Evolutionary conservation across 192 early-diverging fungal genomes (phyloP).

Genomic region (Mycoemilia scoparia): DNA sequence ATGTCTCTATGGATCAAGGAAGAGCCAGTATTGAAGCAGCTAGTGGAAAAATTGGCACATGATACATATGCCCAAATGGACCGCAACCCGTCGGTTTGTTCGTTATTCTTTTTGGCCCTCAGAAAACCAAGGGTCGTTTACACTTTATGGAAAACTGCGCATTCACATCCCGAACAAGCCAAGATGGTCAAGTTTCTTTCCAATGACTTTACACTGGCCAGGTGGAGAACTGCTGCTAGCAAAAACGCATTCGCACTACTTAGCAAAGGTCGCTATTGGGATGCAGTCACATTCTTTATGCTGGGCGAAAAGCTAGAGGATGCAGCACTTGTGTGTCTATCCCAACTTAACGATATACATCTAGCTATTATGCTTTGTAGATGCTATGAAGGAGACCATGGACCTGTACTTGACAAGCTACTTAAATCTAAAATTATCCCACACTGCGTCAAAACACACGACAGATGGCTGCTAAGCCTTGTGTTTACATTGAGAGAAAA

Average conservation of each 20-base stretch:
- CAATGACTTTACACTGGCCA: constrained; percentile 75
- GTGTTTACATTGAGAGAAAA: constrained; percentile 17
- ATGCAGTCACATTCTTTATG: constrained; percentile 91
- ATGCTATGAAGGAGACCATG: constrained; percentile 67
- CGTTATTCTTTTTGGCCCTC: constrained; percentile 79
- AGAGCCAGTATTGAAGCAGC: constrained; percentile 40
- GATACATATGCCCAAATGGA: constrained; percentile 62
- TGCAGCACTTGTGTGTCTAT: constrained; percentile 81
- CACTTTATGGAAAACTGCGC: constrained; percentile 77
- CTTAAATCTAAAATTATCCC: constrained; percentile 21
- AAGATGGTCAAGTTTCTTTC: constrained; percentile 81
- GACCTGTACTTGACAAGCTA: constrained; percentile 18
- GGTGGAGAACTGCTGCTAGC: constrained; percentile 86
- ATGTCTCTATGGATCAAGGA: constrained; percentile 75
- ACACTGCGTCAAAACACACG: constrained; percentile 11
- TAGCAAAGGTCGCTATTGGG: constrained; percentile 82
- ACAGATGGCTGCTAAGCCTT: constrained; percentile 26
- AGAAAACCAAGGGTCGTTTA: constrained; percentile 77
- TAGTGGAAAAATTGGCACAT: constrained; percentile 74
- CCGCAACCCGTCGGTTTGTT: constrained; percentile 68
- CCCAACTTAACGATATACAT: constrained; percentile 79
- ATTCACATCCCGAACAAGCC: constrained; percentile 62
- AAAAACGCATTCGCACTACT: constrained; percentile 98
- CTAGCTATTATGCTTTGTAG: constrained; percentile 82
- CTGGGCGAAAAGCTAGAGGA: constrained; percentile 74